Evolutionary conservation across 2,329 filamentous ascomycete species (phyloP).

Genomic region (Triangularia setosa): DNA sequence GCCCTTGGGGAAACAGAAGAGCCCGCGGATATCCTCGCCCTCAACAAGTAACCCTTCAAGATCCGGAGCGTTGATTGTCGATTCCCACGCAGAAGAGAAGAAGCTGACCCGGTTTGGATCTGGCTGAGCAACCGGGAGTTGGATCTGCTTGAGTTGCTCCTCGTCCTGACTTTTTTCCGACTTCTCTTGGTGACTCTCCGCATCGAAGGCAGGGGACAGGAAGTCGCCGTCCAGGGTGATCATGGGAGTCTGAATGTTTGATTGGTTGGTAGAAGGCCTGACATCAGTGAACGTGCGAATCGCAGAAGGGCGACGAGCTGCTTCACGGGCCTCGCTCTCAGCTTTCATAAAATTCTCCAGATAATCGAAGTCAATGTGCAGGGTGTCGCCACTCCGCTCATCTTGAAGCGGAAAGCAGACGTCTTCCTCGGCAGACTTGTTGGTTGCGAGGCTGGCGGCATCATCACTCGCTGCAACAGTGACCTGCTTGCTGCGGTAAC

Average conservation of each 20-base stretch:
- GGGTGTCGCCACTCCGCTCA: slow-evolving; percentile 63
- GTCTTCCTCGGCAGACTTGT: slow-evolving; percentile 76
- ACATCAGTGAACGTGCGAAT: slow-evolving; percentile 59
- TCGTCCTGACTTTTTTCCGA: slow-evolving; percentile 44
- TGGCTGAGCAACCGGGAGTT: slow-evolving; percentile 33
- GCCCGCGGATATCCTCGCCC: slow-evolving; percentile 81
- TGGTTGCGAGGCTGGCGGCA: slow-evolving; percentile 56
- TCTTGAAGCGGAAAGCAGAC: slow-evolving; percentile 83
- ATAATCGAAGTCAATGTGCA: slow-evolving; percentile 88
- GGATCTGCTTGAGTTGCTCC: slow-evolving; percentile 34
- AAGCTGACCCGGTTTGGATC: slow-evolving; percentile 87
- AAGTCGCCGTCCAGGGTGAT: slow-evolving; percentile 49
- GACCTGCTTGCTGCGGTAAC: slow-evolving; percentile 53
- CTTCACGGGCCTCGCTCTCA: slow-evolving; percentile 46
- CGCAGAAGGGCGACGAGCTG: slow-evolving; percentile 46
- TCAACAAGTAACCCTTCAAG: slow-evolving; percentile 84
- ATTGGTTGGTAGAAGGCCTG: slow-evolving; percentile 38
- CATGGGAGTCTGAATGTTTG: slow-evolving; percentile 25
- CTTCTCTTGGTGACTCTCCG: slow-evolving; percentile 50
- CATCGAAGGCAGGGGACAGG: slow-evolving; percentile 48
- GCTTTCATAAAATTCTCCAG: slow-evolving; percentile 83
- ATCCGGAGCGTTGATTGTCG: slow-evolving; percentile 85
- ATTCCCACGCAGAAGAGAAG: slow-evolving; percentile 92
- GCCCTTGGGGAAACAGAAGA: slow-evolving; percentile 67
- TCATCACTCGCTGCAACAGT: slow-evolving; percentile 54